phyloP scores from a whole-genome alignment of 257 asterid genomes.

The Dorcoceras hygrometricum region DNA sequence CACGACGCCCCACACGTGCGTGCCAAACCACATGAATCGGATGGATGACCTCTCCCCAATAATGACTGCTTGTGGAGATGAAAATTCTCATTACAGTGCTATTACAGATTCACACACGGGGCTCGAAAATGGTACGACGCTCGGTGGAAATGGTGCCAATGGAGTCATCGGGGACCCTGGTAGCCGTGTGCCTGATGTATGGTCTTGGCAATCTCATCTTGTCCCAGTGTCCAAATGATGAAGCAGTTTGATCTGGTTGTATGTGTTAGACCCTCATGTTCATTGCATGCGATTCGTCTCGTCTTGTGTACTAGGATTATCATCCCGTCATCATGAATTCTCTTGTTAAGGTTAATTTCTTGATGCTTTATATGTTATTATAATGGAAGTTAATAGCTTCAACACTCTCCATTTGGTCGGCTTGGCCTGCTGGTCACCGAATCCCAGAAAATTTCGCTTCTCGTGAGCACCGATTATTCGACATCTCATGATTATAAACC shows the following conservation, averaged over 20 bases:
- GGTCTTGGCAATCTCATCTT: conserved; percentile 66
- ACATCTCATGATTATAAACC: too few species aligned
- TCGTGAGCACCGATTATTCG: too few species aligned
- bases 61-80: conserved; percentile 32
- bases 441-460: too few species aligned
- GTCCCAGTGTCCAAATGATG: conserved; percentile 41
- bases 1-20: conserved; percentile 43
- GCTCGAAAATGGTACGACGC: conserved; percentile 30
- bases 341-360: background rate
- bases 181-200: conserved; percentile 44
- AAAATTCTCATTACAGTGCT: conserved; percentile 34
- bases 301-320: background rate
- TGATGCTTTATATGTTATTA: background rate
- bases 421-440: too few species aligned
- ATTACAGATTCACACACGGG: conserved; percentile 32
- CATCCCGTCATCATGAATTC: background rate
- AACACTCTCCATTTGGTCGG: too few species aligned
- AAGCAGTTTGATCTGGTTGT: too few species aligned
- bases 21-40: conserved; percentile 29
- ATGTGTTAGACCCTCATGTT: background rate
- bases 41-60: conserved; percentile 42
- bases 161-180: conserved; percentile 36
- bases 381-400: too few species aligned
- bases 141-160: conserved; percentile 33
- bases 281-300: background rate